A percentile compares a stretch with the other conserved stretches of the same genome.
Evolutionary conservation across 2,329 filamentous ascomycete species (phyloP).

Genomic region (Nothomitra cinnamomea): DNA sequence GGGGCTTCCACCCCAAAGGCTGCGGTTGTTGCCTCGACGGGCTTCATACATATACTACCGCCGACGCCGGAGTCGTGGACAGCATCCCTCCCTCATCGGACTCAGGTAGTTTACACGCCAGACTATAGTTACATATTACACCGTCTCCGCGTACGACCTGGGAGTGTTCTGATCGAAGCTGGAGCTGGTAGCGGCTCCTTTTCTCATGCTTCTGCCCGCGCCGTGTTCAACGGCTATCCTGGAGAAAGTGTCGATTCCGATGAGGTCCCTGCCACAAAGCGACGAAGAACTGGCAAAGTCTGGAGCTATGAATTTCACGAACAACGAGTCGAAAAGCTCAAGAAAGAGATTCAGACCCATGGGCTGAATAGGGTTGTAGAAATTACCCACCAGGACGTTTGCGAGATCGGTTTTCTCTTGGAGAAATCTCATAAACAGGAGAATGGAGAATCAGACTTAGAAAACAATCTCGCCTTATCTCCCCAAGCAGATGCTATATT

Average conservation of each 20-base stretch:
- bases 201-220: constrained; percentile 31
- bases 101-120: constrained; percentile 35
- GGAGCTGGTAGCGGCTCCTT: constrained; percentile 35
- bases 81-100: constrained; percentile 31
- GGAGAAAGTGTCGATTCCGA: constrained; percentile 5
- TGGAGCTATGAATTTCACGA: constrained; percentile 34
- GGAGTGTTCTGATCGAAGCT: constrained; percentile 30
- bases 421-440: neutral
- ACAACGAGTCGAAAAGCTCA: constrained; percentile 24
- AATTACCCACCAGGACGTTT: constrained; percentile 31
- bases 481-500: constrained; percentile 30
- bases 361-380: constrained; percentile 27
- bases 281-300: constrained; percentile 22
- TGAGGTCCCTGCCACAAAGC: constrained; percentile 7
- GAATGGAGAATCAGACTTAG: neutral
- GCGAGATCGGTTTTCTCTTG: constrained; percentile 29
- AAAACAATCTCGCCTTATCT: constrained; percentile 13
- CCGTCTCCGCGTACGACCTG: constrained; percentile 28
- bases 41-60: constrained; percentile 30
- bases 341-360: constrained; percentile 26
- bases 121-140: constrained; percentile 36
- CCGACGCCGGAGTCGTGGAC: constrained; percentile 35
- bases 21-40: constrained; percentile 25
- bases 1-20: neutral
- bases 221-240: constrained; percentile 30